Evolutionary conservation across 306 rosid species (phyloP).

Genomic region (Acacia acuminata): DNA sequence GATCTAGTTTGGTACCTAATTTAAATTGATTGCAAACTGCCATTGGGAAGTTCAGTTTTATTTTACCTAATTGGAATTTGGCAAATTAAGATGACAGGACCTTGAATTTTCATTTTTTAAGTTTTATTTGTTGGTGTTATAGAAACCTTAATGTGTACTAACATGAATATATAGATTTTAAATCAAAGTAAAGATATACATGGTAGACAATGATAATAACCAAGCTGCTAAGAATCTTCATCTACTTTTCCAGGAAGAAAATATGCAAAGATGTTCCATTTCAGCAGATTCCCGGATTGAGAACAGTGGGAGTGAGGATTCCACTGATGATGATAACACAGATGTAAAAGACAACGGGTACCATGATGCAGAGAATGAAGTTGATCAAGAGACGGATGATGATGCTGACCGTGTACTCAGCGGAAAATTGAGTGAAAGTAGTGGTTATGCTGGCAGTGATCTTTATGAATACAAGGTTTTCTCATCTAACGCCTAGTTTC

Average conservation of each 20-base stretch:
- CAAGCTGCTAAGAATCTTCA: conserved; percentile 8
- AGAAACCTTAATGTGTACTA: neutral
- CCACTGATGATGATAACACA: conserved; percentile 81
- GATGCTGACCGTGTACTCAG: conserved; percentile 84
- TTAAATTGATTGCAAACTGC: conserved; percentile 1
- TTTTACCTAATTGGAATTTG: neutral
- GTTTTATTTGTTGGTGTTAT: neutral
- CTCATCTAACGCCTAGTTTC: conserved; percentile 12
- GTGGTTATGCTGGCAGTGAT: conserved; percentile 97
- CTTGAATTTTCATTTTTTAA: neutral
- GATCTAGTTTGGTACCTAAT: neutral
- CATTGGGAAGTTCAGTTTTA: neutral
- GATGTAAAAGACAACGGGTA: conserved; percentile 87
- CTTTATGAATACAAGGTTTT: conserved; percentile 96
- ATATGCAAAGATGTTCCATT: conserved; percentile 86
- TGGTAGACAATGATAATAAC: neutral
- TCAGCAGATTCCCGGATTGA: conserved; percentile 96
- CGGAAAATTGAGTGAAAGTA: conserved; percentile 97
- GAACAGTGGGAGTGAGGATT: conserved; percentile 88
- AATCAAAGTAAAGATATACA: neutral
- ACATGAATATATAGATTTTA: neutral
- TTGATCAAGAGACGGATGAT: conserved; percentile 87
- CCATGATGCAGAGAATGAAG: conserved; percentile 96
- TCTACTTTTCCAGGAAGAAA: conserved; percentile 81
- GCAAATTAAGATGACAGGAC: neutral